These are phyloP conservation scores for Neurospora discreta DNA, from an alignment of 495 filamentous ascomycete genomes.

Conservation along the genomic window DNA sequence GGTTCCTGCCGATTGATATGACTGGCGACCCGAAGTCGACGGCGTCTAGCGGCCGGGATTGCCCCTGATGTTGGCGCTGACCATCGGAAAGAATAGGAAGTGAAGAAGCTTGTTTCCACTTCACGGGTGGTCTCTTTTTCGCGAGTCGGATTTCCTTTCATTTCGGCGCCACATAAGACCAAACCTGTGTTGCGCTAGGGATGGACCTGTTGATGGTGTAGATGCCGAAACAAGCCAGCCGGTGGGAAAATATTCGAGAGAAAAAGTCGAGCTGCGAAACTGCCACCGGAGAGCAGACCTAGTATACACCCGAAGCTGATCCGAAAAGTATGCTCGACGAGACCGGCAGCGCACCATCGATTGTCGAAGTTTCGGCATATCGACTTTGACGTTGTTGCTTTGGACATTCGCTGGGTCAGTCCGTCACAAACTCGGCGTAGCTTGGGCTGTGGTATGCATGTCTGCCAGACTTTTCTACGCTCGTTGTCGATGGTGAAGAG, in stretches of 20 bases:
- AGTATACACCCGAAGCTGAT: not conserved
- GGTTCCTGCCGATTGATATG: not conserved
- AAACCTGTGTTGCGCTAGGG: not conserved
- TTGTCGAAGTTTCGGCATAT: not conserved
- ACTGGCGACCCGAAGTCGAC: not conserved
- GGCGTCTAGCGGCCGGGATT: not conserved
- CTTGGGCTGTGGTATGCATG: not conserved
- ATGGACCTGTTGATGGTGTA: not conserved
- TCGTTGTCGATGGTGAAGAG: not conserved
- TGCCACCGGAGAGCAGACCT: not conserved
- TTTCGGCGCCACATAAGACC: not conserved
- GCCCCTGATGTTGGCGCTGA: not conserved
- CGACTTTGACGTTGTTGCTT: not conserved
- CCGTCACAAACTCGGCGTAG: not conserved
- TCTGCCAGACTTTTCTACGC: not conserved
- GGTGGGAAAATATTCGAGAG: not conserved
- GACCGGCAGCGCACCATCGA: not conserved
- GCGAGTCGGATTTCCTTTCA: not conserved
- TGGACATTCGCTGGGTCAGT: not conserved
- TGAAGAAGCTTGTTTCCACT: not conserved
- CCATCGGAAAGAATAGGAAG: not conserved
- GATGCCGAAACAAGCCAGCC: not conserved
- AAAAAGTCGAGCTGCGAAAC: not conserved
- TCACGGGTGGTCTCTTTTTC: not conserved
- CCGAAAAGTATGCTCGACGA: not conserved